Conservation (phyloP, 805 yeast genomes). For the Debaryomyces castellii region DNA sequence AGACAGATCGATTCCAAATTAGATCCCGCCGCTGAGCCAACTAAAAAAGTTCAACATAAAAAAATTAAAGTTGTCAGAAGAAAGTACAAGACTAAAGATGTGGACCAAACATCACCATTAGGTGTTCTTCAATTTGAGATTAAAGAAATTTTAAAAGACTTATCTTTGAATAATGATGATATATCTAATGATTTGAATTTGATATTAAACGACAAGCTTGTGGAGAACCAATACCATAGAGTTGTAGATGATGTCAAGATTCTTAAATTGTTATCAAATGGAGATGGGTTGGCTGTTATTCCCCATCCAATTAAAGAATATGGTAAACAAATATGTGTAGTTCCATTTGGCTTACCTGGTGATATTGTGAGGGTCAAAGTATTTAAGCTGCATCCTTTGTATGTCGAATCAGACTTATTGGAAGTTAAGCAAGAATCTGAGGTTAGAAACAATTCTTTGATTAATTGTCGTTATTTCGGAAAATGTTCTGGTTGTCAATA, state of each 20-base stretch:
- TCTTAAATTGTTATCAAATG: slow-evolving; percentile 65
- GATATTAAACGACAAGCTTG: slow-evolving; percentile 58
- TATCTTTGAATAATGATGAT: slow-evolving; percentile 43
- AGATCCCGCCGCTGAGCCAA: neutral
- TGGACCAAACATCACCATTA: slow-evolving; percentile 75
- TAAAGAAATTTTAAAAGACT: slow-evolving; percentile 48
- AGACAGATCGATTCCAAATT: slow-evolving; percentile 6
- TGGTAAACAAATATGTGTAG: slow-evolving; percentile 61
- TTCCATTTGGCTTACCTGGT: slow-evolving; percentile 90
- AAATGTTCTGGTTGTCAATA: slow-evolving; percentile 94
- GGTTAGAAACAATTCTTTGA: slow-evolving; percentile 54
- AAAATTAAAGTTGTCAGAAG: slow-evolving; percentile 32
- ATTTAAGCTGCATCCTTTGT: slow-evolving; percentile 73
- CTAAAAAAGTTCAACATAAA: slow-evolving; percentile 14
- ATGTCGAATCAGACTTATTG: slow-evolving; percentile 73
- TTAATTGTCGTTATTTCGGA: slow-evolving; percentile 83
- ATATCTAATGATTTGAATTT: slow-evolving; percentile 65
- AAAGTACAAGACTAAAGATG: slow-evolving; percentile 59
- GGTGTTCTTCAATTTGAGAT: slow-evolving; percentile 81
- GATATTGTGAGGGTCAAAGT: slow-evolving; percentile 71
- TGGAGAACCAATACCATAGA: slow-evolving; percentile 55
- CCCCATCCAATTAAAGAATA: slow-evolving; percentile 51
- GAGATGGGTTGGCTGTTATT: slow-evolving; percentile 81
- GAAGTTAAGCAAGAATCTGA: slow-evolving; percentile 38
- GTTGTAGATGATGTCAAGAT: slow-evolving; percentile 58